Conservation (phyloP, 305 asterid genomes). For the Rubia balearica region DNA sequence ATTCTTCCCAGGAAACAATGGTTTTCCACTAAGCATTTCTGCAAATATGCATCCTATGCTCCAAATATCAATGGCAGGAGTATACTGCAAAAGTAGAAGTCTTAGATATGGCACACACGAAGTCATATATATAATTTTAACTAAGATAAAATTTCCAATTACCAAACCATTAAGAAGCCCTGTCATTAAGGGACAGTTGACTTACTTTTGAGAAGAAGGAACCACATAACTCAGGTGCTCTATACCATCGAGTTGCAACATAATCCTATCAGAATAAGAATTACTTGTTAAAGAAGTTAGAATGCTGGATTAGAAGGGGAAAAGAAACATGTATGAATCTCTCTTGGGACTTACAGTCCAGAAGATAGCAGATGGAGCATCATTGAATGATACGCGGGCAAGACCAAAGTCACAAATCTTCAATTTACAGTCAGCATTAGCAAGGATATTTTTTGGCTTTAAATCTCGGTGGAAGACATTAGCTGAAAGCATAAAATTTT, state of each 20-base stretch:
- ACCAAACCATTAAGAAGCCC: slow-evolving; percentile 1
- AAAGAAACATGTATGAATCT: slow-evolving; percentile 6
- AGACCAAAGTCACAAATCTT: slow-evolving; percentile 52
- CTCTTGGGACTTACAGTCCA: slow-evolving; percentile 37
- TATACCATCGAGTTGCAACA: slow-evolving; percentile 51
- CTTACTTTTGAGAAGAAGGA: slow-evolving; percentile 50
- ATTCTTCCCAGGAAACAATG: slow-evolving; percentile 47
- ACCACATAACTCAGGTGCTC: slow-evolving; percentile 52
- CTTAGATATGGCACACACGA: slow-evolving; percentile 13
- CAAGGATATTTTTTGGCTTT: slow-evolving; percentile 48
- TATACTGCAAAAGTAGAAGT: slow-evolving; percentile 34
- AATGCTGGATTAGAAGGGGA: not conserved
- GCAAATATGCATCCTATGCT: slow-evolving; percentile 53
- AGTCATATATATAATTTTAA: not conserved
- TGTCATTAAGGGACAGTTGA: not conserved
- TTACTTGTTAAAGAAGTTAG: not conserved
- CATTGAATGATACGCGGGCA: slow-evolving; percentile 49
- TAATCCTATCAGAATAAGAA: slow-evolving; percentile 31
- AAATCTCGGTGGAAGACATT: slow-evolving; percentile 47
- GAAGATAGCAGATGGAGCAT: slow-evolving; percentile 46
- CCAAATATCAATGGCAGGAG: slow-evolving; percentile 50
- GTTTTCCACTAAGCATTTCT: slow-evolving; percentile 42
- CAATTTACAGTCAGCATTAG: slow-evolving; percentile 52
- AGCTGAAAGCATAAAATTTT: slow-evolving; percentile 25
- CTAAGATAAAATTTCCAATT: slow-evolving; percentile 9